Percentiles rank a stretch among this genome's conserved stretches.
These are phyloP conservation scores for Chenopodium album DNA, from an alignment of 148 eudicot genomes.

Conservation along the genomic window DNA sequence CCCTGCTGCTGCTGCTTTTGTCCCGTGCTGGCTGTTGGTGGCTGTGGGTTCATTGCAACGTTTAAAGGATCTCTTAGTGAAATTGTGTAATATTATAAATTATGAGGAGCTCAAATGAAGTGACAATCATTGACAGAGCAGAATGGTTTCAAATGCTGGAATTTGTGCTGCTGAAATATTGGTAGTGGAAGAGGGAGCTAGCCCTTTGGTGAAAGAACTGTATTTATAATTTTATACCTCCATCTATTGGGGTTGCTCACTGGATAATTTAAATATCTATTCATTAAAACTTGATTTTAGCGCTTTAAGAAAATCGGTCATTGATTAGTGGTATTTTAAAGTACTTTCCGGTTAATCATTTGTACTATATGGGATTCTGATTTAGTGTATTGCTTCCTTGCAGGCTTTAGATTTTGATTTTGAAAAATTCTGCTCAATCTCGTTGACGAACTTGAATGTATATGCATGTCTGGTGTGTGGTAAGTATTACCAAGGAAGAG, in stretches of 20 bases:
- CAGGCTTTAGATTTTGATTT: constrained; percentile 98
- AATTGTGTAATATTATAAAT: background rate
- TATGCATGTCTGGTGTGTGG: constrained; percentile 98
- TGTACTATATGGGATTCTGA: background rate
- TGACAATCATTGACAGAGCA: background rate
- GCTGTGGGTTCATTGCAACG: no score
- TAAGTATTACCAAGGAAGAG: constrained; percentile 94
- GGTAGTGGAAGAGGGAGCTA: background rate
- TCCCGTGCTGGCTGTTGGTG: no score
- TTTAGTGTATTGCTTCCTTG: constrained; percentile 12
- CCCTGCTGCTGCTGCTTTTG: no score
- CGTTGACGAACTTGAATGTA: constrained; percentile 86
- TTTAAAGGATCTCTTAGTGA: background rate
- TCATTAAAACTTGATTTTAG: background rate
- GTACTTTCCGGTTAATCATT: background rate
- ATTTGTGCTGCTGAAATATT: background rate
- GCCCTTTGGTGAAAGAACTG: background rate
- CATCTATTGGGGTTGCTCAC: no score
- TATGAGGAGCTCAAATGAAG: no score
- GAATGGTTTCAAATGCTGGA: background rate
- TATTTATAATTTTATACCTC: no score
- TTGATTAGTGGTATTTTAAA: background rate
- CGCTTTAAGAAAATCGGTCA: background rate
- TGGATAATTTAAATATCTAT: no score
- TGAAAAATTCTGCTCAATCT: constrained; percentile 91